These are phyloP conservation scores for Boletales sp. DNA, from an alignment of 768 basidiomycete species.

Conservation along the genomic window DNA sequence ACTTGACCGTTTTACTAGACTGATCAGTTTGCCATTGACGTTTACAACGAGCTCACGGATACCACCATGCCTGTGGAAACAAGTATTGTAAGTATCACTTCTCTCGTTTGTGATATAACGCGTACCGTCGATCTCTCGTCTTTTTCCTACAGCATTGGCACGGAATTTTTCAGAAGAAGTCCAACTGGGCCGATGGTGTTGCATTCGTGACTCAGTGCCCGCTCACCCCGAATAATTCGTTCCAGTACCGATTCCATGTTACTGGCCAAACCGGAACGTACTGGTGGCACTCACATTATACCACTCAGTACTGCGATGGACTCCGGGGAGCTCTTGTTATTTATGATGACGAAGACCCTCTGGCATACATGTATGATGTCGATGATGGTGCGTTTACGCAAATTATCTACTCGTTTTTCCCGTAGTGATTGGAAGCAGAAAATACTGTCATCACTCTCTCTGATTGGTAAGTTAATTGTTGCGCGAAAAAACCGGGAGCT, in stretches of 20 bases:
- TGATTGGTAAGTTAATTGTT: background rate
- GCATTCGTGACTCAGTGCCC: slow-evolving; percentile 40
- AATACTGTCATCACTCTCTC: background rate
- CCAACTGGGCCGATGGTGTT: slow-evolving; percentile 26
- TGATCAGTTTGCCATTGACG: slow-evolving; percentile 36
- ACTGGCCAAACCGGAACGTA: slow-evolving; percentile 16
- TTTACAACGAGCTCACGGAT: slow-evolving; percentile 42
- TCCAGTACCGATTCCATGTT: slow-evolving; percentile 33
- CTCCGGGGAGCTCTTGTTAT: background rate
- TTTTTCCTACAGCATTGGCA: slow-evolving; percentile 21
- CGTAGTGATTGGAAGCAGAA: background rate
- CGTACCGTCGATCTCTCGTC: slow-evolving; percentile 12
- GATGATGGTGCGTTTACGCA: background rate
- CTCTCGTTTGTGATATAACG: background rate
- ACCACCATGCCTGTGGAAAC: slow-evolving; percentile 46
- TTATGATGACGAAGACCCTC: background rate
- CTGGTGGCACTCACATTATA: background rate
- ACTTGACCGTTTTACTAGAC: slow-evolving; percentile 22
- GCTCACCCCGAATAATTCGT: slow-evolving; percentile 31
- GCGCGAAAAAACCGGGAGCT: slow-evolving; percentile 1
- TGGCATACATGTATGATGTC: background rate
- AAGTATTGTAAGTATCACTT: slow-evolving; percentile 26
- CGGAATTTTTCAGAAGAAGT: slow-evolving; percentile 21
- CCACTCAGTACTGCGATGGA: background rate
- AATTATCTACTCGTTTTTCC: no score